phyloP scores from a whole-genome alignment of 2,329 filamentous ascomycete genomes.

The Colletotrichum somersetense region DNA sequence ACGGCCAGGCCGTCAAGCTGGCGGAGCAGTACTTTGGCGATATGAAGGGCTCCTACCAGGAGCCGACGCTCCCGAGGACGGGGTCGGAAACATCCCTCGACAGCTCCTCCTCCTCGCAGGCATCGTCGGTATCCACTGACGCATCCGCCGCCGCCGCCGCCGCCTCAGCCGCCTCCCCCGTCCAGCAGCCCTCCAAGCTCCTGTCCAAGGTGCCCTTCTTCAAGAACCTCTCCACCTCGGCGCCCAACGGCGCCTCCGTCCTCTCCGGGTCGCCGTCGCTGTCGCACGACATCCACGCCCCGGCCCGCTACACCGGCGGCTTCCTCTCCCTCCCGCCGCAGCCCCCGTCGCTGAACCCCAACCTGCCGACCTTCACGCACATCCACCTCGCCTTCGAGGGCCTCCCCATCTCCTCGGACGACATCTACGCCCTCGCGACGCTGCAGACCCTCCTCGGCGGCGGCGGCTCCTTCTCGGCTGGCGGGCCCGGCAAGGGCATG shows the following conservation, averaged over 20 bases:
- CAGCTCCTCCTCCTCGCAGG: conserved; percentile 49
- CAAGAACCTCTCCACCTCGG: conserved; percentile 86
- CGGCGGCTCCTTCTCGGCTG: conserved; percentile 95
- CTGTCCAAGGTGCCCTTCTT: conserved; percentile 90
- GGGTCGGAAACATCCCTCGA: conserved; percentile 70
- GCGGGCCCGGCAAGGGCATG: conserved; percentile 98
- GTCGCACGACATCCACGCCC: conserved; percentile 68
- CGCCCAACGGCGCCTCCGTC: conserved; percentile 71
- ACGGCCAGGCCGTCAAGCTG: conserved; percentile 81
- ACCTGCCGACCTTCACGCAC: conserved; percentile 85
- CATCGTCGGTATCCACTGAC: conserved; percentile 49
- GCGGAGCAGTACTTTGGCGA: conserved; percentile 91
- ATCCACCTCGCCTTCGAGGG: conserved; percentile 97
- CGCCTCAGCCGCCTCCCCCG: conserved; percentile 49
- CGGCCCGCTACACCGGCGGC: conserved; percentile 91
- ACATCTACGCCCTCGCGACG: conserved; percentile 96
- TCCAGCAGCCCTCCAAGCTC: conserved; percentile 70
- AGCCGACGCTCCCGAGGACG: conserved; percentile 63
- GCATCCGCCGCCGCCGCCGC: conserved; percentile 45
- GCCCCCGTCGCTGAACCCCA: conserved; percentile 81
- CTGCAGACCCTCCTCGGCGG: conserved; percentile 96
- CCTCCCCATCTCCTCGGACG: conserved; percentile 87
- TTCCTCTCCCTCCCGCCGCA: conserved; percentile 88
- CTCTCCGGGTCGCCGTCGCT: conserved; percentile 59
- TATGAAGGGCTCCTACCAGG: conserved; percentile 72